These are phyloP conservation scores for Pseudogymnoascus sp. DNA, from an alignment of 2,329 filamentous ascomycete genomes.

Conservation along the genomic window DNA sequence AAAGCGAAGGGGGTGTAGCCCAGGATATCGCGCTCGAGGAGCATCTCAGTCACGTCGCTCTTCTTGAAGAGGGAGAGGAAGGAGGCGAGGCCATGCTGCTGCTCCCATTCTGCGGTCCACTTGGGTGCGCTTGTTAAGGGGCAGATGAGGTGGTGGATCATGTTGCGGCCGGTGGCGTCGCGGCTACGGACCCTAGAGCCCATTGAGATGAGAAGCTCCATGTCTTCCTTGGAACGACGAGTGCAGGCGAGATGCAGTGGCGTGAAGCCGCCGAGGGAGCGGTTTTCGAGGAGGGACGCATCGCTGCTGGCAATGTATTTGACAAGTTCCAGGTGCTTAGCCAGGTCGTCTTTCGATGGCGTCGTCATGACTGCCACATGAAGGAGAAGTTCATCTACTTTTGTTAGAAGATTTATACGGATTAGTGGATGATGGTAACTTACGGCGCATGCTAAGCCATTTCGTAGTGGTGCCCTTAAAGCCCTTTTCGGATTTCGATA, in stretches of 20 bases:
- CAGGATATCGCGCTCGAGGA: slow-evolving; percentile 48
- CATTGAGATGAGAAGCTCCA: slow-evolving; percentile 53
- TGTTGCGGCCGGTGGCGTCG: slow-evolving; percentile 53
- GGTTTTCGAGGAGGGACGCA: slow-evolving; percentile 55
- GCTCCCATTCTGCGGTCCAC: not conserved
- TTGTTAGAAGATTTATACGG: slow-evolving; percentile 14
- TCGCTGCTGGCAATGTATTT: slow-evolving; percentile 55
- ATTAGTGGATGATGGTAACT: slow-evolving; percentile 25
- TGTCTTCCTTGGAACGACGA: slow-evolving; percentile 43
- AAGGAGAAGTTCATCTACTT: slow-evolving; percentile 50
- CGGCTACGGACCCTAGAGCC: slow-evolving; percentile 62
- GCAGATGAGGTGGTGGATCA: slow-evolving; percentile 51
- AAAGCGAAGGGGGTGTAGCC: slow-evolving; percentile 50
- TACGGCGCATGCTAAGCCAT: slow-evolving; percentile 54
- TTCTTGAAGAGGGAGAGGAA: slow-evolving; percentile 52
- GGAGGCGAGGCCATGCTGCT: slow-evolving; percentile 30
- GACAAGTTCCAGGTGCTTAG: slow-evolving; percentile 45
- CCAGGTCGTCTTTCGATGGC: slow-evolving; percentile 15
- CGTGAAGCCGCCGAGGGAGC: slow-evolving; percentile 49
- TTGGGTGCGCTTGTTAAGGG: slow-evolving; percentile 17
- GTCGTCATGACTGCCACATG: slow-evolving; percentile 52
- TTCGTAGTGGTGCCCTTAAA: slow-evolving; percentile 53
- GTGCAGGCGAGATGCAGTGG: slow-evolving; percentile 61
- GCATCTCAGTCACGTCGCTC: slow-evolving; percentile 46
- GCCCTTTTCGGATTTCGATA: slow-evolving; percentile 51